A percentile compares a stretch with the other conserved stretches of the same genome.
Conservation (phyloP, 176 grass and related monocot genomes). For the Triticum urartu region DNA sequence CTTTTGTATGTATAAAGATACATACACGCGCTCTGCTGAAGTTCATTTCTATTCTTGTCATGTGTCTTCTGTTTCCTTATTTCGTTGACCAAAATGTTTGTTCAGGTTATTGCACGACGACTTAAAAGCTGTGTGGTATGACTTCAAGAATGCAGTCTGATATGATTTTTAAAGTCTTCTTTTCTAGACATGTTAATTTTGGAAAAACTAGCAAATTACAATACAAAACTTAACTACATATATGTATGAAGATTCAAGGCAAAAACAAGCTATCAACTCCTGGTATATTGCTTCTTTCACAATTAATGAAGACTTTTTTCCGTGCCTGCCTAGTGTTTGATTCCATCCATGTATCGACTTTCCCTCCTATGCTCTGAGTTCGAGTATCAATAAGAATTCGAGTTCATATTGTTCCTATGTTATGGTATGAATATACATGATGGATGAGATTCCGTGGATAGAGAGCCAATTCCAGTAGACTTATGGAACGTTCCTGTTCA, state of each 20-base stretch:
- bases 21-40: background rate
- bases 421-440: background rate
- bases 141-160: background rate
- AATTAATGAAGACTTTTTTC: background rate
- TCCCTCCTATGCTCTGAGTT: background rate
- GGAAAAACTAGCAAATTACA: background rate
- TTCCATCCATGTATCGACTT: background rate
- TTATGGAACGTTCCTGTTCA: background rate
- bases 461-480: background rate
- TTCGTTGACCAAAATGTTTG: background rate
- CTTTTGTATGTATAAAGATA: slow-evolving; percentile 3
- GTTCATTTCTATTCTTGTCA: background rate
- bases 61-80: background rate
- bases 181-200: background rate
- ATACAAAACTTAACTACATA: background rate
- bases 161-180: background rate
- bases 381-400: background rate
- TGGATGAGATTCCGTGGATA: background rate
- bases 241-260: background rate
- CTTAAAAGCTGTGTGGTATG: background rate
- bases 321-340: background rate
- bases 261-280: background rate
- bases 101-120: slow-evolving; percentile 1
- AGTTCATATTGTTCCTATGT: background rate
- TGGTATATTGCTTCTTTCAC: background rate